Conservation (phyloP, 805 yeast genomes). For the Wickerhamiella azymoides region DNA sequence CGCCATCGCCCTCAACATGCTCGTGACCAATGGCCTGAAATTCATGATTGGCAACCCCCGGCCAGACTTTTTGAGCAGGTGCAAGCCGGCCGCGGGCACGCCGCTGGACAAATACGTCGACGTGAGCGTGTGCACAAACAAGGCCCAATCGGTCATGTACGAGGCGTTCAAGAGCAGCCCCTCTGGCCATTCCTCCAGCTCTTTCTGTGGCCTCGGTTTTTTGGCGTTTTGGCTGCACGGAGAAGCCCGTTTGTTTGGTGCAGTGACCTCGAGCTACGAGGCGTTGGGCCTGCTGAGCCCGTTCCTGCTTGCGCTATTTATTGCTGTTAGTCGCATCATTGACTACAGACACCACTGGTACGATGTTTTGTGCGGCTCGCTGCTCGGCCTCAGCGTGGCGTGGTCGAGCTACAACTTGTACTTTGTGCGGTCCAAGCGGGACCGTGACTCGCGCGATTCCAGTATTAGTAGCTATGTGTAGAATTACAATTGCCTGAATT, state of each 20-base stretch:
- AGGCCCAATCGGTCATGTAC: conserved; percentile 20
- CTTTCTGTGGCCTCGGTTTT: conserved; percentile 38
- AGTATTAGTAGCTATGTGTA: no score
- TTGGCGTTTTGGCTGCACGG: conserved; percentile 36
- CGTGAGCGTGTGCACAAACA: conserved; percentile 27
- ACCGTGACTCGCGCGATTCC: no score
- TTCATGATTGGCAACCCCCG: conserved; percentile 80
- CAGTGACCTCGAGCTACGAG: background rate
- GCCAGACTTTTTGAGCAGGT: conserved; percentile 84
- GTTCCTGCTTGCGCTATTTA: conserved; percentile 49
- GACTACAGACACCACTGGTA: conserved; percentile 90
- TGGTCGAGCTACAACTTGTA: background rate
- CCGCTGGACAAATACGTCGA: conserved; percentile 29
- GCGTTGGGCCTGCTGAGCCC: conserved; percentile 18
- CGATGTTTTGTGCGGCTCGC: conserved; percentile 64
- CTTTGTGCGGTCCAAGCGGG: background rate
- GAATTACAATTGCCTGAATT: no score
- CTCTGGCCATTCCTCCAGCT: conserved; percentile 41
- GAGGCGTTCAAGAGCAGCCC: conserved; percentile 49
- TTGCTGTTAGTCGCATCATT: conserved; percentile 76
- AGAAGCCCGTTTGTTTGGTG: conserved; percentile 32
- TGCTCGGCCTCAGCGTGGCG: conserved; percentile 36
- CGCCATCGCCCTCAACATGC: conserved; percentile 43
- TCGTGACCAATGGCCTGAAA: conserved; percentile 61
- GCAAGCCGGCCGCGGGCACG: conserved; percentile 50